phyloP scores from a whole-genome alignment of 768 basidiomycete genomes.

The Tricholomella constricta region DNA sequence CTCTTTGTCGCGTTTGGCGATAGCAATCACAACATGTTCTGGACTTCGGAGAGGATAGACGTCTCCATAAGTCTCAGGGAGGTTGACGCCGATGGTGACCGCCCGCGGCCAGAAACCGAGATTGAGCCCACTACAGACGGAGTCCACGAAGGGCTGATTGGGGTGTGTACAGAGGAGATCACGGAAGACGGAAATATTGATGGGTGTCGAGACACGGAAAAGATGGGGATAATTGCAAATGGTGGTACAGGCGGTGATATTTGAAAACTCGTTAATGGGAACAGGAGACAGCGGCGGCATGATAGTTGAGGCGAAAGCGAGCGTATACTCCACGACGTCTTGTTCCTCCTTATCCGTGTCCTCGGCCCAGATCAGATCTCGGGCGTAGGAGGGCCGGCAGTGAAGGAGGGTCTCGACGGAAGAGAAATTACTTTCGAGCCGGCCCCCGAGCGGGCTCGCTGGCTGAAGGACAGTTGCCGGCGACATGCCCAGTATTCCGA shows the following conservation, averaged over 20 bases:
- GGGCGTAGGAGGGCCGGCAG: neutral
- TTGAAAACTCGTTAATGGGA: neutral
- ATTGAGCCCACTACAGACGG: slow-evolving; percentile 34
- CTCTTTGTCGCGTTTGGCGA: neutral
- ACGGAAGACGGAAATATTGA: neutral
- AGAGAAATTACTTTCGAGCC: neutral
- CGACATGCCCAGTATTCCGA: slow-evolving; percentile 3
- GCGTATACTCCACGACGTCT: too few species aligned
- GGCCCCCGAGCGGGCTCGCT: neutral
- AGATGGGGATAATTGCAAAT: neutral
- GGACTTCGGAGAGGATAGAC: neutral
- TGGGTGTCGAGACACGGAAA: neutral
- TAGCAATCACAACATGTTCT: neutral
- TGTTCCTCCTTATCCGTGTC: too few species aligned
- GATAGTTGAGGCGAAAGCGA: too few species aligned
- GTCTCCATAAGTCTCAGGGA: slow-evolving; percentile 16
- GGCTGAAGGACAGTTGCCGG: neutral
- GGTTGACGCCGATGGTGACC: slow-evolving; percentile 17
- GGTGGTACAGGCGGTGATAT: neutral
- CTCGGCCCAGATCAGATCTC: slow-evolving; percentile 2
- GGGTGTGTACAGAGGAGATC: neutral
- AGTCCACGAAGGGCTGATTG: slow-evolving; percentile 34
- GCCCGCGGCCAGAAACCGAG: too few species aligned
- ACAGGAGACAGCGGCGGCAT: neutral
- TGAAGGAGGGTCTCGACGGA: neutral